A percentile compares a stretch with the other conserved stretches of the same genome.
These are phyloP conservation scores for Nigrospora osmanthi DNA, from an alignment of 2,329 filamentous ascomycete genomes.

Conservation along the genomic window DNA sequence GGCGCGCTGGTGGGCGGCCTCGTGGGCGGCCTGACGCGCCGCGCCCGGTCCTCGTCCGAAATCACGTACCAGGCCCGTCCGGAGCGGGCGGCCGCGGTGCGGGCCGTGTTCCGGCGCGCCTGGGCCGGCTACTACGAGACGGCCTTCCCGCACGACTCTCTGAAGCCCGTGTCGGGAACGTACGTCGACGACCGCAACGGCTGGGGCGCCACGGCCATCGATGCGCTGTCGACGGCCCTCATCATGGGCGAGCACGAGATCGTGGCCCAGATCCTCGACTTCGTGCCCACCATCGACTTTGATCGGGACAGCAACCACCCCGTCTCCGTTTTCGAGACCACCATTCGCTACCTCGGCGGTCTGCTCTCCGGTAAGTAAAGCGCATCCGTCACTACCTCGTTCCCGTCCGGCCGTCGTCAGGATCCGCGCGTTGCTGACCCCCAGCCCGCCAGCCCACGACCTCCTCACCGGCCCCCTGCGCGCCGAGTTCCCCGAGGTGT, in stretches of 20 bases:
- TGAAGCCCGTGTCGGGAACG: slow-evolving; percentile 59
- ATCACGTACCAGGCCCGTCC: slow-evolving; percentile 22
- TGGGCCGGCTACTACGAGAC: slow-evolving; percentile 68
- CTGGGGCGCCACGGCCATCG: slow-evolving; percentile 78
- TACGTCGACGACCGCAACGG: slow-evolving; percentile 67
- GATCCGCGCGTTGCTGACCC: slow-evolving; percentile 2
- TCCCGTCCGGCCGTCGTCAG: background rate
- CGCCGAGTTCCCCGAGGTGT: slow-evolving; percentile 34
- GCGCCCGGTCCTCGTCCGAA: slow-evolving; percentile 4
- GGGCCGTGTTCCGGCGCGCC: slow-evolving; percentile 59
- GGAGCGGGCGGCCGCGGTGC: slow-evolving; percentile 50
- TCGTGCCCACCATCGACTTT: slow-evolving; percentile 66
- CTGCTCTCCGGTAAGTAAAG: slow-evolving; percentile 57
- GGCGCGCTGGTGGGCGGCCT: too few species aligned
- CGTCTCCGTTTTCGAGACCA: slow-evolving; percentile 83
- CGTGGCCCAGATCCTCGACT: slow-evolving; percentile 63
- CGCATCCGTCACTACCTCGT: background rate
- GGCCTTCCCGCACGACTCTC: slow-evolving; percentile 71
- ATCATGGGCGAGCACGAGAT: slow-evolving; percentile 65
- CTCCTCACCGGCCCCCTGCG: slow-evolving; percentile 60
- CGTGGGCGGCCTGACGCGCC: too few species aligned
- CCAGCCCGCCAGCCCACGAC: slow-evolving; percentile 47
- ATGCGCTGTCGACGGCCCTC: slow-evolving; percentile 72
- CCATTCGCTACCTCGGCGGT: slow-evolving; percentile 79
- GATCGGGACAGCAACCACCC: slow-evolving; percentile 39